Evolutionary conservation across 2,329 filamentous ascomycete genomes (phyloP).

Genomic region (Apiospora rasikravindrae): DNA sequence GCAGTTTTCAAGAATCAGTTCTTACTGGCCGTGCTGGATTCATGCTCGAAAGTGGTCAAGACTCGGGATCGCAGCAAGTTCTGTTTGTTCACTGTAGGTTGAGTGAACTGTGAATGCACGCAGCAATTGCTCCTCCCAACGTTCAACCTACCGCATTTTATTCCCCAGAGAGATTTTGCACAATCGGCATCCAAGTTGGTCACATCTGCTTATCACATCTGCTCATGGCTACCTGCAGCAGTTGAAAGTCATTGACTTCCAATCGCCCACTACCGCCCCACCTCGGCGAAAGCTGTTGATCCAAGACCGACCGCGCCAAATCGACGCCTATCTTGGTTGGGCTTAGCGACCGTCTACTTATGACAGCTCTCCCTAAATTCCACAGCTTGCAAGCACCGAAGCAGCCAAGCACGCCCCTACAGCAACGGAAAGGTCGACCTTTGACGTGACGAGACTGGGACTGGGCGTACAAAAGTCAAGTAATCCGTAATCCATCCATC

Average conservation of each 20-base stretch:
- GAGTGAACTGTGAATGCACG: not conserved
- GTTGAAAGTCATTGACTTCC: not conserved
- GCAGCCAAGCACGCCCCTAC: conserved; percentile 3
- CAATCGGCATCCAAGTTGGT: not conserved
- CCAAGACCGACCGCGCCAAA: not conserved
- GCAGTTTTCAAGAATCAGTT: not conserved
- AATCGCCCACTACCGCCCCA: not conserved
- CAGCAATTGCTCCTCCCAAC: not conserved
- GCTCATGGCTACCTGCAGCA: no score
- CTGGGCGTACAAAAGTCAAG: conserved; percentile 14
- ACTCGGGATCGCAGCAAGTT: not conserved
- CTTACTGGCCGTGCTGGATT: not conserved
- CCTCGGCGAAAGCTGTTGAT: conserved; percentile 7
- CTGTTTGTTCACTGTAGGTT: not conserved
- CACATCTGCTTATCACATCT: not conserved
- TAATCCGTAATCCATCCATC: not conserved
- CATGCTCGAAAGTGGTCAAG: not conserved
- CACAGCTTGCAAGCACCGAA: not conserved
- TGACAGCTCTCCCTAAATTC: not conserved
- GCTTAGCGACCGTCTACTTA: not conserved
- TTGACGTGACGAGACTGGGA: not conserved
- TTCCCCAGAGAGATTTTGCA: not conserved
- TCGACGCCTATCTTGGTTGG: not conserved
- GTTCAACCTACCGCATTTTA: no score
- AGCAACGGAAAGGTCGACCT: conserved; percentile 13